Evolutionary conservation across 2,329 filamentous ascomycete species (phyloP).

Genomic region (Mycosphaerella sp.): DNA sequence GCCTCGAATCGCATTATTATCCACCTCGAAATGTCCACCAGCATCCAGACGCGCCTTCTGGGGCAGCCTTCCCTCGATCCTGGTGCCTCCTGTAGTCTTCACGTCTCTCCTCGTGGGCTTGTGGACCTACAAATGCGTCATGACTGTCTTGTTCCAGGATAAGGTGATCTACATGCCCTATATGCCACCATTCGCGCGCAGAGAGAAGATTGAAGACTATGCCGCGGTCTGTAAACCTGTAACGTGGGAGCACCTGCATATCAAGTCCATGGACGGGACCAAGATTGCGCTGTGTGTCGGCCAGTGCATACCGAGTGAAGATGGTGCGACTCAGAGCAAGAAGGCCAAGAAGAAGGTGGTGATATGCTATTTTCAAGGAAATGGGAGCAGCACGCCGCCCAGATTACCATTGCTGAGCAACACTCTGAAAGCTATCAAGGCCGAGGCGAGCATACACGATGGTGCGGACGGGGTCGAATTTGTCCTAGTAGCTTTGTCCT

Average conservation of each 20-base stretch:
- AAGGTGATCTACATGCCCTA: slow-evolving; percentile 77
- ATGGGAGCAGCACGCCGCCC: slow-evolving; percentile 42
- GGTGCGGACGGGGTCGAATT: slow-evolving; percentile 20
- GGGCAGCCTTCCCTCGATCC: slow-evolving; percentile 37
- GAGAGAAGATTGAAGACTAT: slow-evolving; percentile 62
- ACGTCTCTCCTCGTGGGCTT: slow-evolving; percentile 57
- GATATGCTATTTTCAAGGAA: slow-evolving; percentile 47
- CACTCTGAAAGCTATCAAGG: slow-evolving; percentile 39
- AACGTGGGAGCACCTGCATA: slow-evolving; percentile 59
- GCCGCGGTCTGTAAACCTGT: slow-evolving; percentile 53
- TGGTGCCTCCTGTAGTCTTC: slow-evolving; percentile 64
- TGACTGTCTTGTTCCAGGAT: slow-evolving; percentile 73
- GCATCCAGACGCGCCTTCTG: background rate
- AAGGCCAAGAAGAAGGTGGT: slow-evolving; percentile 33
- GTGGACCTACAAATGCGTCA: slow-evolving; percentile 59
- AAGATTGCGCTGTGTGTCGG: slow-evolving; percentile 56
- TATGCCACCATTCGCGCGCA: slow-evolving; percentile 61
- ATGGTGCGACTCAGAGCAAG: background rate
- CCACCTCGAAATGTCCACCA: background rate
- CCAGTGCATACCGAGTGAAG: slow-evolving; percentile 3
- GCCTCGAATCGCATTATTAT: background rate
- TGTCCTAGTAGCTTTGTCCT: slow-evolving; percentile 46
- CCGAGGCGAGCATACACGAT: background rate
- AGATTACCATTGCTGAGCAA: slow-evolving; percentile 43
- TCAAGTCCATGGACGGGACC: slow-evolving; percentile 58